A percentile compares a stretch with the other conserved stretches of the same genome.
These are phyloP conservation scores for Boletus rubropictus DNA, from an alignment of 768 basidiomycete genomes.

Conservation along the genomic window DNA sequence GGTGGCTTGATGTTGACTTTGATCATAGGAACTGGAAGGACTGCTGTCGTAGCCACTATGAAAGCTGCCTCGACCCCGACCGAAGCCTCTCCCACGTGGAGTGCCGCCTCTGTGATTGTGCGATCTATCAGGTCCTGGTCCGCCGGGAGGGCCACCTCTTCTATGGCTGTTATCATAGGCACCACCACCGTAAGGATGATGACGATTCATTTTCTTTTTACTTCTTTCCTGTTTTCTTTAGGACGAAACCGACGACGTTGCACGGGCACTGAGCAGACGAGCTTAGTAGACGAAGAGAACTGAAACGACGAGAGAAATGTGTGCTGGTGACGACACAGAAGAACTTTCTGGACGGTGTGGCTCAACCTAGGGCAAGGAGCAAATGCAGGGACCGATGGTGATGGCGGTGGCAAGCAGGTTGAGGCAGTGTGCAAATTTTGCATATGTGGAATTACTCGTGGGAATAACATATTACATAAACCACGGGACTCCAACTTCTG, in stretches of 20 bases:
- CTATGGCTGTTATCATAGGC: constrained; percentile 55
- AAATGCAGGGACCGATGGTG: constrained; percentile 28
- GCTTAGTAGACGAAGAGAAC: constrained; percentile 23
- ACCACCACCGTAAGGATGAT: constrained; percentile 74
- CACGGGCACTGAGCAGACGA: constrained; percentile 22
- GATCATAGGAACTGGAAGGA: constrained; percentile 58
- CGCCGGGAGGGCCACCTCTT: constrained; percentile 61
- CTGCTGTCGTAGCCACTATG: constrained; percentile 53
- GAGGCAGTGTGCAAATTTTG: constrained; percentile 29
- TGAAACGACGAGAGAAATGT: constrained; percentile 16
- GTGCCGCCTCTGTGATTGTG: constrained; percentile 57
- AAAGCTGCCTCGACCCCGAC: constrained; percentile 50
- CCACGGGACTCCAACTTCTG: not conserved
- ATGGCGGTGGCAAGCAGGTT: constrained; percentile 34
- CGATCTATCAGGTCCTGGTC: constrained; percentile 70
- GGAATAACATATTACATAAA: constrained; percentile 27
- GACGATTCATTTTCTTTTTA: constrained; percentile 64
- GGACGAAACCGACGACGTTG: constrained; percentile 21
- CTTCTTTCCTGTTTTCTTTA: constrained; percentile 24
- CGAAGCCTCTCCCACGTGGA: constrained; percentile 42
- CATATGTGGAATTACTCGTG: constrained; percentile 22
- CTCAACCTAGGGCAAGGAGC: constrained; percentile 22
- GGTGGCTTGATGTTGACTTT: constrained; percentile 56
- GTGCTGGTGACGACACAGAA: constrained; percentile 16
- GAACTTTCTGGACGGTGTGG: constrained; percentile 20